Conservation (phyloP, 768 basidiomycete species). For the Porpolomopsis calyptriformis region DNA sequence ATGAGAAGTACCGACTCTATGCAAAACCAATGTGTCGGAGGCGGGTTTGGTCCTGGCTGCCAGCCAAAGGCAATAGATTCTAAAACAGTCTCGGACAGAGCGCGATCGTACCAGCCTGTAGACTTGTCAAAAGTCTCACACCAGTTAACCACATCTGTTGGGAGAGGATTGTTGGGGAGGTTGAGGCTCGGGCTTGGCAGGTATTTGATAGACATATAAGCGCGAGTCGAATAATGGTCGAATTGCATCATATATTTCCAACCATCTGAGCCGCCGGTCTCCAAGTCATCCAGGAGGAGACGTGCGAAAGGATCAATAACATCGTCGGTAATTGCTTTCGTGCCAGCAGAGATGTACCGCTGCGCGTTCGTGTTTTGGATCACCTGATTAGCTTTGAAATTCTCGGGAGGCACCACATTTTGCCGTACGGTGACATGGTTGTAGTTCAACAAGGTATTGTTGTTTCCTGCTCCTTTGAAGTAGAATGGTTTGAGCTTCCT, state of each 20-base stretch:
- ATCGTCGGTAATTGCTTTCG: constrained; percentile 6
- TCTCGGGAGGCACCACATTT: too few species aligned
- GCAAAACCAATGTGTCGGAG: constrained; percentile 12
- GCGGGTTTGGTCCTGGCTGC: not conserved
- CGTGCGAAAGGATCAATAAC: constrained; percentile 15
- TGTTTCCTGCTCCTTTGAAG: too few species aligned
- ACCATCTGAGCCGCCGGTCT: constrained; percentile 10
- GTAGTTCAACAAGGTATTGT: too few species aligned
- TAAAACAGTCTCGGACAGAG: constrained; percentile 26
- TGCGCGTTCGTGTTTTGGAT: constrained; percentile 7
- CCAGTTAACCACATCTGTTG: constrained; percentile 22
- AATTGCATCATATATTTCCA: constrained; percentile 19
- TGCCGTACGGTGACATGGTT: too few species aligned
- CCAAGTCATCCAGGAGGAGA: constrained; percentile 17
- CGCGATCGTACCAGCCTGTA: constrained; percentile 24
- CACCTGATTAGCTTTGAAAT: constrained; percentile 7
- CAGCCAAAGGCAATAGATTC: constrained; percentile 18
- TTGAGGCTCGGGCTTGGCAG: constrained; percentile 10
- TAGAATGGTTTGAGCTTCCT: constrained; percentile 12
- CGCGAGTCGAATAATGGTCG: constrained; percentile 21
- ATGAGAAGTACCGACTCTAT: constrained; percentile 15
- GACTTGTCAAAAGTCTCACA: constrained; percentile 23
- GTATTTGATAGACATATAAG: constrained; percentile 13
- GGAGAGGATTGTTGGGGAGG: constrained; percentile 10
- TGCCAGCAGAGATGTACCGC: constrained; percentile 5